Evolutionary conservation across 805 yeast species (phyloP).

Genomic region (Candida khao-thaluensis): DNA sequence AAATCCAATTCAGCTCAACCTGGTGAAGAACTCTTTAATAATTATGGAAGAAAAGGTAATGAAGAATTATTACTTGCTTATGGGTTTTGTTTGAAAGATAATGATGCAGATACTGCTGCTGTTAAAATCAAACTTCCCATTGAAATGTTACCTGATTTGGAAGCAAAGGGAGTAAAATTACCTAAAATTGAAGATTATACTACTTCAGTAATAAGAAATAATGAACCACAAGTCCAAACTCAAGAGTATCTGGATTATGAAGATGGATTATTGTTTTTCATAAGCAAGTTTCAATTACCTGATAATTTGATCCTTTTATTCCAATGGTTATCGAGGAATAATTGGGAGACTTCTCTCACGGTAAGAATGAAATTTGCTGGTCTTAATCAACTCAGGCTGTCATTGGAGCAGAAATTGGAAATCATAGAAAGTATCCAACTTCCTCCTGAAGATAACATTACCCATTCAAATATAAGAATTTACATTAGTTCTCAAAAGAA

Average conservation of each 20-base stretch:
- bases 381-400: conserved; percentile 48
- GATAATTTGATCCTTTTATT: conserved; percentile 51
- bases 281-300: conserved; percentile 37
- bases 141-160: conserved; percentile 29
- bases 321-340: conserved; percentile 49
- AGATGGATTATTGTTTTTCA: conserved; percentile 41
- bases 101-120: conserved; percentile 56
- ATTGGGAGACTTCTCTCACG: conserved; percentile 47
- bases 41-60: conserved; percentile 86
- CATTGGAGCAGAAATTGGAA: conserved; percentile 52
- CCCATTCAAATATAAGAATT: conserved; percentile 29
- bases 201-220: conserved; percentile 28
- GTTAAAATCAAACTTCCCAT: conserved; percentile 57
- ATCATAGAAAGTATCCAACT: conserved; percentile 17
- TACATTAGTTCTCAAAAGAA: conserved; percentile 52
- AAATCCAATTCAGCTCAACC: conserved; percentile 30
- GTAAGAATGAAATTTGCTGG: conserved; percentile 63
- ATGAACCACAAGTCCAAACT: conserved; percentile 5
- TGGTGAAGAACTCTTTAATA: conserved; percentile 70
- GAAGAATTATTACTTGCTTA: conserved; percentile 79
- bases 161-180: conserved; percentile 35
- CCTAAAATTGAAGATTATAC: conserved; percentile 40
- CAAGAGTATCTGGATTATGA: conserved; percentile 17
- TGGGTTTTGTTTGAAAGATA: conserved; percentile 67
- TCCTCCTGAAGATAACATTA: conserved; percentile 10